Base-by-base conservation (phyloP, 2,329 filamentous ascomycete genomes). In the Alternaria atra region DNA sequence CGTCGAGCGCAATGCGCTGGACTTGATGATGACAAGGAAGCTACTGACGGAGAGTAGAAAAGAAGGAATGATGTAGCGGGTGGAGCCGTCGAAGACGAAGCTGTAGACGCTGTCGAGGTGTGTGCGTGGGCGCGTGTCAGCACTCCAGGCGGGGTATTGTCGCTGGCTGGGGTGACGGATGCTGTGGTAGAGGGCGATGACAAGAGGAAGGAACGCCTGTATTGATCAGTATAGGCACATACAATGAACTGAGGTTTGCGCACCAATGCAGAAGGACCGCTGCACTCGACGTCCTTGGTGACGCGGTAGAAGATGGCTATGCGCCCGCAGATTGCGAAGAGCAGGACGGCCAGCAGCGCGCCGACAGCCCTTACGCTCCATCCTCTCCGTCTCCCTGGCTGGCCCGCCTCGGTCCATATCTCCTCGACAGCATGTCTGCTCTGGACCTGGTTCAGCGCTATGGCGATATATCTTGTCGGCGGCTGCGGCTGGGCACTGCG, bases 41-140 rank as follows among this genome's bases (percentile, higher is more conserved):
- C 67, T 71, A 64, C 70, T 74, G 51, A 76, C 68, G 52, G 72
- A 69, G 15, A 76, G 70, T 59, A 77, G 57, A 17, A 71, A 37
- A 12, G 73, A 65, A 17, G 74, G 73, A n/a, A 75, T 52, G 25
- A 77, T 71, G 63, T 76, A 76, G 58, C 75, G 73, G 9, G 75
- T 73, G 15, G 71, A 66, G 55, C 66, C 64, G 52, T 72, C 64
- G 46, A 73, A 70, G 56, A 70, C 50, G 57, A 75, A 74, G 61
- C 65, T 60, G 50, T 69, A 59, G 47, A 73, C 58, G 60, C 66
- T 65, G 47, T 77, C 73, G 58, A 72, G 68, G 10, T 62, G 58
- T 48, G 67, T 63, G 32, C 58, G 65, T 25, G 71, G 61, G 42
- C 67, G 66, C 52, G 63, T 56, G 64, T 71, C 67, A 58, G 69